Percentiles rank a stretch among this genome's conserved stretches.
These are phyloP conservation scores for Blastobotrys chiropterorum DNA, from an alignment of 805 yeast genomes.

Conservation along the genomic window DNA sequence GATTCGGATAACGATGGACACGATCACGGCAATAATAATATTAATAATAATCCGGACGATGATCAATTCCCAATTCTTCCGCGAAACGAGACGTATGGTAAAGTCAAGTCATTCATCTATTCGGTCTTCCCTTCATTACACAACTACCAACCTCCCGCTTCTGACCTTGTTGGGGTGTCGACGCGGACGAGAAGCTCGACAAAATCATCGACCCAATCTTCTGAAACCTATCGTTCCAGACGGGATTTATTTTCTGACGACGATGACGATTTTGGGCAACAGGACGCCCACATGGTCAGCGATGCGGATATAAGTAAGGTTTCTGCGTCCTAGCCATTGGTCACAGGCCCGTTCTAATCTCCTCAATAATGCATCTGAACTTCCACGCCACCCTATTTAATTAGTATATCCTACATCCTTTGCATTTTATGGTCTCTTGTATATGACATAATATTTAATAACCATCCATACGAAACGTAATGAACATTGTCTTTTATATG, in stretches of 20 bases:
- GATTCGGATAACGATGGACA: constrained; percentile 1
- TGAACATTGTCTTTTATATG: too few species aligned
- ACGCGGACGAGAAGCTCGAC: constrained; percentile 18
- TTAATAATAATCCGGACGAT: neutral
- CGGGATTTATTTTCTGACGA: constrained; percentile 21
- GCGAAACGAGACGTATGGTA: neutral
- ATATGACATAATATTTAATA: too few species aligned
- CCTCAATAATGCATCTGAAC: neutral
- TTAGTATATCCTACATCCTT: too few species aligned
- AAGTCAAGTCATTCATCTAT: neutral
- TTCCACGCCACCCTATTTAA: neutral
- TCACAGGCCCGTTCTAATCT: too few species aligned
- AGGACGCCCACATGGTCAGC: constrained; percentile 23
- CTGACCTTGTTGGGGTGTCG: constrained; percentile 18
- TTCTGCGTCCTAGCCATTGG: neutral
- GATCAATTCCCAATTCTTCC: neutral
- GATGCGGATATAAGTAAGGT: constrained; percentile 7
- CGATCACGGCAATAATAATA: neutral
- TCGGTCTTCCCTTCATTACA: neutral
- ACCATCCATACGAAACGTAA: too few species aligned
- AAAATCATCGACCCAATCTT: constrained; percentile 16
- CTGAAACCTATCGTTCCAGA: constrained; percentile 21
- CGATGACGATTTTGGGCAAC: constrained; percentile 15
- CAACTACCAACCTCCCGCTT: constrained; percentile 19
- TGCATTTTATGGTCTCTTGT: too few species aligned